Conservation (phyloP, 495 filamentous ascomycete genomes). For the Cladorrhinum samala region DNA sequence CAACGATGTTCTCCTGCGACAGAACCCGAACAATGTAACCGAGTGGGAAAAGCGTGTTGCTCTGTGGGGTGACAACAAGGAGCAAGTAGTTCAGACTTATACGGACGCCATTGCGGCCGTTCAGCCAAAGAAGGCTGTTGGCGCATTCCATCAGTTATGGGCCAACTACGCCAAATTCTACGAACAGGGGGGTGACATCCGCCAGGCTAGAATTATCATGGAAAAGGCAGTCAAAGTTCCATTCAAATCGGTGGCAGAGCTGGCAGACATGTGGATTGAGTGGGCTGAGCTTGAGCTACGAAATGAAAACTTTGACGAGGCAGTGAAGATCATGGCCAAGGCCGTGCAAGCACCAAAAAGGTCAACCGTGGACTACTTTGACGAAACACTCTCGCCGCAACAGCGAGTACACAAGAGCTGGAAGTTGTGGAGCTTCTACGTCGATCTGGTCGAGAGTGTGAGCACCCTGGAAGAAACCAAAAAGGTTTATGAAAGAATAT, state of each 20-base stretch:
- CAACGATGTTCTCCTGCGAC: constrained; percentile 90
- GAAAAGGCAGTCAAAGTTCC: constrained; percentile 97
- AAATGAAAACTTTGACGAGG: constrained; percentile 90
- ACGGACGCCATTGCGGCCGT: constrained; percentile 89
- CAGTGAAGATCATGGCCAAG: constrained; percentile 93
- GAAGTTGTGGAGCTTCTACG: constrained; percentile 99
- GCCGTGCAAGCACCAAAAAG: constrained; percentile 92
- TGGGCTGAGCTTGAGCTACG: constrained; percentile 98
- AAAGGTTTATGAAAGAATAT: constrained; percentile 93
- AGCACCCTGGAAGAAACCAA: constrained; percentile 86
- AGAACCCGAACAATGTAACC: constrained; percentile 93
- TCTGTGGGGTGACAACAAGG: constrained; percentile 90
- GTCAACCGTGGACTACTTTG: constrained; percentile 95
- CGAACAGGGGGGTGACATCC: constrained; percentile 79
- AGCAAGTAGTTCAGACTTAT: constrained; percentile 89
- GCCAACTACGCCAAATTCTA: constrained; percentile 97
- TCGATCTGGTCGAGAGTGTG: constrained; percentile 94
- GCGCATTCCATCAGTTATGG: constrained; percentile 93
- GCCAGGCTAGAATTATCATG: constrained; percentile 83
- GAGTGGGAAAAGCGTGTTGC: constrained; percentile 97
- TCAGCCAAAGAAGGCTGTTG: constrained; percentile 89
- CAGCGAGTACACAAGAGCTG: constrained; percentile 98
- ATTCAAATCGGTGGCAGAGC: constrained; percentile 88
- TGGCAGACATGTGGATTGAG: constrained; percentile 97
- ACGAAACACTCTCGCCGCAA: constrained; percentile 88